A percentile compares a stretch with the other conserved stretches of the same genome.
phyloP scores from a whole-genome alignment of 2,329 filamentous ascomycete genomes.

The Hypoxylon sp. region DNA sequence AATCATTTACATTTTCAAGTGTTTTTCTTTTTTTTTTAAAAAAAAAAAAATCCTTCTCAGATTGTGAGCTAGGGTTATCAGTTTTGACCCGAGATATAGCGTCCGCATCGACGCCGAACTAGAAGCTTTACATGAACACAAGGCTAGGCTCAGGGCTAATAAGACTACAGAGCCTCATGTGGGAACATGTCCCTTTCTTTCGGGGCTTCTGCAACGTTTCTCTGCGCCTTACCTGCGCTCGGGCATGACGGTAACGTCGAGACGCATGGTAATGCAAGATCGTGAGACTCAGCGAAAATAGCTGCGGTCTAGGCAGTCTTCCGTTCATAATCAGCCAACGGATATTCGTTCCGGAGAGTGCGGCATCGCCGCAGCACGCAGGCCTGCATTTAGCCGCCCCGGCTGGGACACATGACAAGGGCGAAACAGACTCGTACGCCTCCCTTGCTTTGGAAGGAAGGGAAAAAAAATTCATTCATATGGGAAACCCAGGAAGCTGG shows the following conservation, averaged over 20 bases:
- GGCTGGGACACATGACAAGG: not conserved
- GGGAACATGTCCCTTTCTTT: not conserved
- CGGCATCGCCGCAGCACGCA: not conserved
- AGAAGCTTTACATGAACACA: not conserved
- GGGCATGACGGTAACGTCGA: not conserved
- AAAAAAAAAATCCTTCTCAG: not conserved
- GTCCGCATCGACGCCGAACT: not conserved
- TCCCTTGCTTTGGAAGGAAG: conserved; percentile 18
- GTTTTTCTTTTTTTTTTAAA: conserved; percentile 4
- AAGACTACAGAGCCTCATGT: not conserved
- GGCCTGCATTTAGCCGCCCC: conserved; percentile 15
- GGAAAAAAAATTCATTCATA: conserved; percentile 6
- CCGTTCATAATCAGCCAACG: conserved; percentile 2
- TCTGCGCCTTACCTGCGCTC: not conserved
- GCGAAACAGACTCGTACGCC: conserved; percentile 1
- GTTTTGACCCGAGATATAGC: not conserved
- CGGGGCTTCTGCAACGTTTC: conserved; percentile 6
- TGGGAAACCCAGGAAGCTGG: conserved; percentile 13
- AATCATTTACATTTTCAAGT: no score
- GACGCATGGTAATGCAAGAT: conserved; percentile 1
- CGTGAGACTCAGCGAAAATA: not conserved
- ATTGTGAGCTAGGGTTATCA: not conserved
- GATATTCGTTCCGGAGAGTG: not conserved
- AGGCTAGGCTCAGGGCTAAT: not conserved
- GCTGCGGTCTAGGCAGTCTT: not conserved